Evolutionary conservation across 1,284 basidiomycete species (phyloP).

Genomic region (Dichomitus squalens): DNA sequence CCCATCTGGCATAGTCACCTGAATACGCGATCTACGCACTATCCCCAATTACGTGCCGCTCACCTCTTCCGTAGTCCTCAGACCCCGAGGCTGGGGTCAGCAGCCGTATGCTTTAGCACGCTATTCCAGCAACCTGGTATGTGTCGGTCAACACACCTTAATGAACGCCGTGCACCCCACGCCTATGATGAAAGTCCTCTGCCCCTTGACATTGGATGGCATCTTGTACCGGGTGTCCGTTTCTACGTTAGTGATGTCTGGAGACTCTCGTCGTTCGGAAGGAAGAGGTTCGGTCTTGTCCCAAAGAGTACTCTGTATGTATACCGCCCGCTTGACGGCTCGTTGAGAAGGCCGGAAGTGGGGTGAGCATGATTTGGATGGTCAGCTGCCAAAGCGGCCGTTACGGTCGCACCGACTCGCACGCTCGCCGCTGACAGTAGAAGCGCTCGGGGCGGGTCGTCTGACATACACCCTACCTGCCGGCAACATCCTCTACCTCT

Average conservation of each 20-base stretch:
- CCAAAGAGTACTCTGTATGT: neutral
- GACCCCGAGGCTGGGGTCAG: conserved; percentile 55
- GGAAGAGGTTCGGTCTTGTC: neutral
- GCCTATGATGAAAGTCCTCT: conserved; percentile 72
- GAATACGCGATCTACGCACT: neutral
- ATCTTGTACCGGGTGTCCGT: conserved; percentile 15
- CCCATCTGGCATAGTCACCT: conserved; percentile 57
- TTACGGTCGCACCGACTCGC: neutral
- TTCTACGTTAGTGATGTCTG: neutral
- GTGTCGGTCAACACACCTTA: conserved; percentile 50
- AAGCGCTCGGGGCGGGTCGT: neutral
- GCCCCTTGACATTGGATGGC: conserved; percentile 37
- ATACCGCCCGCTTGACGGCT: neutral
- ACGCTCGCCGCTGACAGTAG: neutral
- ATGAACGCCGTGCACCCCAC: conserved; percentile 82
- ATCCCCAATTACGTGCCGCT: conserved; percentile 21
- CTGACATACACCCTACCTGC: neutral
- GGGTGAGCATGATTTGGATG: neutral
- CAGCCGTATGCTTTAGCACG: neutral
- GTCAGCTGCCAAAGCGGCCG: neutral
- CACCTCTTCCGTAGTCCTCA: conserved; percentile 69
- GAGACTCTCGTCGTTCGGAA: neutral
- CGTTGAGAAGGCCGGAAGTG: neutral
- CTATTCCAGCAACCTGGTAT: neutral
- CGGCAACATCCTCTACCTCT: neutral